These are phyloP conservation scores for Phycomyces blakesleeanus DNA, from an alignment of 192 early-diverging fungal species.

Conservation along the genomic window DNA sequence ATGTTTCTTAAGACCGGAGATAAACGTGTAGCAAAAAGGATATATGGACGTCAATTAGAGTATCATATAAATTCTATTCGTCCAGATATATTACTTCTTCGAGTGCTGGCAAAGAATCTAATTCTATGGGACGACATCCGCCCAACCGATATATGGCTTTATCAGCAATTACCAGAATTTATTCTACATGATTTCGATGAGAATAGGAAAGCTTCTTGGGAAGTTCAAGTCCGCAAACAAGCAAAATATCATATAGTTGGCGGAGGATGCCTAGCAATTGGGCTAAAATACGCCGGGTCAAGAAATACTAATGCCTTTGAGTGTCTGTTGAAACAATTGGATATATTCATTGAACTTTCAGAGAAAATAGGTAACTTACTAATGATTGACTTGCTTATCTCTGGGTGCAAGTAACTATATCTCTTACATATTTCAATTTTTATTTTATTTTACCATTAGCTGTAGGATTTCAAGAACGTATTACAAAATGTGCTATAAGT, in stretches of 20 bases:
- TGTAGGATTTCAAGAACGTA: slow-evolving; percentile 51
- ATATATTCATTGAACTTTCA: slow-evolving; percentile 41
- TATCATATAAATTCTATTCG: slow-evolving; percentile 64
- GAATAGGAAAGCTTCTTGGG: slow-evolving; percentile 15
- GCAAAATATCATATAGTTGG: slow-evolving; percentile 61
- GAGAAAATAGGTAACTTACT: slow-evolving; percentile 38
- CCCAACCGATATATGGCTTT: slow-evolving; percentile 64
- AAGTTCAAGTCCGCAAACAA: slow-evolving; percentile 53
- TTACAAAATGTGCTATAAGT: slow-evolving; percentile 59
- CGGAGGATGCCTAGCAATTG: slow-evolving; percentile 66
- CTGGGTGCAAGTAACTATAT: too few species aligned
- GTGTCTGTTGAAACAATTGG: slow-evolving; percentile 49
- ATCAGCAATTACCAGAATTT: slow-evolving; percentile 56
- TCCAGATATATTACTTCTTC: slow-evolving; percentile 69
- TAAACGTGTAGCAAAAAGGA: slow-evolving; percentile 53
- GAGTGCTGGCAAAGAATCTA: slow-evolving; percentile 64
- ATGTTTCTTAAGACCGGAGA: slow-evolving; percentile 83
- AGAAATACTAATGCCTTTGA: slow-evolving; percentile 42
- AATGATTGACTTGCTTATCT: not conserved
- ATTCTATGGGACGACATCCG: slow-evolving; percentile 68
- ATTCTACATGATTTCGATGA: slow-evolving; percentile 31
- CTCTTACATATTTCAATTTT: not conserved
- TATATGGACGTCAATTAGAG: slow-evolving; percentile 56
- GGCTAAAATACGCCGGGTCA: slow-evolving; percentile 66
- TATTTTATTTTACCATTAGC: slow-evolving; percentile 34